Evolutionary conservation across 305 asterid genomes (phyloP).

Genomic region (Fraxinus floribunda): DNA sequence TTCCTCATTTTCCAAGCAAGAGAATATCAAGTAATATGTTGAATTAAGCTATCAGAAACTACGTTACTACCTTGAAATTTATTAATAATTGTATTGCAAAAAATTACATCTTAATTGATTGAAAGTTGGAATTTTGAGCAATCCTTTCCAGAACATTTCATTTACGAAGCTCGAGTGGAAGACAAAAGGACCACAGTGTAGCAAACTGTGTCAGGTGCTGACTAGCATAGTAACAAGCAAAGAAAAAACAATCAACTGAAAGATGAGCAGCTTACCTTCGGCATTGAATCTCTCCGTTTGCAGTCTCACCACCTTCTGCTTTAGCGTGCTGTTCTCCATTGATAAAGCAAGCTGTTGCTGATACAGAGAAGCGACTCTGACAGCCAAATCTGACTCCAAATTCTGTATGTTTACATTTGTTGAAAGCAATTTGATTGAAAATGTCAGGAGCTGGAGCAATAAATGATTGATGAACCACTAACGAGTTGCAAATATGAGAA

Average conservation of each 20-base stretch:
- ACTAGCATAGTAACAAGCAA: neutral
- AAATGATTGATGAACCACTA: neutral
- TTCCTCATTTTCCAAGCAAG: neutral
- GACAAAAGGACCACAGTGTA: neutral
- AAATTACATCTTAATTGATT: neutral
- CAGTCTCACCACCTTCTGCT: conserved; percentile 56
- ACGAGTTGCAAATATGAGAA: neutral
- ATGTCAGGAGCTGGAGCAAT: neutral
- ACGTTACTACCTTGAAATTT: neutral
- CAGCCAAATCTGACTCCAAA: conserved; percentile 61
- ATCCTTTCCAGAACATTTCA: neutral
- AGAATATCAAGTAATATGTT: neutral
- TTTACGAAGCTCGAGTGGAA: neutral
- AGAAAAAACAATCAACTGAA: neutral
- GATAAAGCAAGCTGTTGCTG: conserved; percentile 58
- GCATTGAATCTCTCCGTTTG: conserved; percentile 54
- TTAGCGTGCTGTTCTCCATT: conserved; percentile 61
- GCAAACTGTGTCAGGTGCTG: neutral
- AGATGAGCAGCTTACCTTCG: conserved; percentile 48
- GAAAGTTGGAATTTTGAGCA: neutral
- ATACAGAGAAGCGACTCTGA: conserved; percentile 50
- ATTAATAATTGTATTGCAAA: neutral
- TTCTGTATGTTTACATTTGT: conserved; percentile 32
- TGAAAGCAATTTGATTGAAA: neutral
- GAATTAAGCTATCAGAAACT: neutral